A percentile compares a stretch with the other conserved stretches of the same genome.
phyloP scores from a whole-genome alignment of 2,329 filamentous ascomycete genomes.

The Rasamsonia emersonii region DNA sequence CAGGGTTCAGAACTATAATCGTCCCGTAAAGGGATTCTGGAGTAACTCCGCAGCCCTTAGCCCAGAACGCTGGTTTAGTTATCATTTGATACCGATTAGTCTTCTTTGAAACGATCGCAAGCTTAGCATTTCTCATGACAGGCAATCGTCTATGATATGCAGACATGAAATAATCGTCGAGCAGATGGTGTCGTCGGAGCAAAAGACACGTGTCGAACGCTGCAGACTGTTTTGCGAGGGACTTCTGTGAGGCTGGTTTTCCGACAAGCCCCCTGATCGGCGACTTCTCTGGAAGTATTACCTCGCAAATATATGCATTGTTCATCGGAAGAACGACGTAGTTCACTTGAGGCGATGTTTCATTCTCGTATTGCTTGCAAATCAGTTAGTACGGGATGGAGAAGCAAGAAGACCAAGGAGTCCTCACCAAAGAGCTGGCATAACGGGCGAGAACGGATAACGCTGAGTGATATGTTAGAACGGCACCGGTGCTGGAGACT shows the following conservation, averaged over 20 bases:
- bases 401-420: neutral
- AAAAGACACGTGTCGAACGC: slow-evolving; percentile 74
- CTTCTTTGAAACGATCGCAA: slow-evolving; percentile 75
- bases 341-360: slow-evolving; percentile 39
- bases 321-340: slow-evolving; percentile 55
- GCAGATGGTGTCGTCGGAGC: slow-evolving; percentile 55
- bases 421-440: slow-evolving; percentile 53
- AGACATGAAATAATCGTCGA: slow-evolving; percentile 69
- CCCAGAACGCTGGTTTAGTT: slow-evolving; percentile 71
- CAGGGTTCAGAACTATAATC: slow-evolving; percentile 50
- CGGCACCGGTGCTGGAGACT: slow-evolving; percentile 62
- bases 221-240: slow-evolving; percentile 75
- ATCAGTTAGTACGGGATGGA: slow-evolving; percentile 6
- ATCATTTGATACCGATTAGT: slow-evolving; percentile 67
- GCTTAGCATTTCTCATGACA: slow-evolving; percentile 73
- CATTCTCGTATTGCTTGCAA: slow-evolving; percentile 38
- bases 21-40: slow-evolving; percentile 54
- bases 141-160: slow-evolving; percentile 64
- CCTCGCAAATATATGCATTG: slow-evolving; percentile 63
- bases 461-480: slow-evolving; percentile 67
- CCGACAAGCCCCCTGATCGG: slow-evolving; percentile 62
- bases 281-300: slow-evolving; percentile 66
- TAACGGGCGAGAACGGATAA: slow-evolving; percentile 65
- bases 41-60: slow-evolving; percentile 29
- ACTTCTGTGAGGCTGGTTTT: slow-evolving; percentile 57